Conservation (phyloP, 2,329 filamentous ascomycete species). For the Bimuria novae-zelandiae region DNA sequence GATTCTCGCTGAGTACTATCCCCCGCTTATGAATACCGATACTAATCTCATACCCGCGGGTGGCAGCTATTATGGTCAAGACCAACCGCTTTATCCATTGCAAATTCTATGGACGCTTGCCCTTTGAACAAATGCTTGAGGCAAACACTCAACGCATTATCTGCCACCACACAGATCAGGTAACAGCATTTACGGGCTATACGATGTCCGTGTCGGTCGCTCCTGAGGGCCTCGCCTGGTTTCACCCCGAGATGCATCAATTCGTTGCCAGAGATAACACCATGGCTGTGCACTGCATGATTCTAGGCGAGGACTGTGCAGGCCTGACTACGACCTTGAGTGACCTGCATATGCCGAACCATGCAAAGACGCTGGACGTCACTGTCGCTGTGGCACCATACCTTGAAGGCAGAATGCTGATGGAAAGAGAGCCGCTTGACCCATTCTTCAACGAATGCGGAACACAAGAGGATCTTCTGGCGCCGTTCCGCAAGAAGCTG, state of each 20-base stretch:
- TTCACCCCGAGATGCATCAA: not conserved
- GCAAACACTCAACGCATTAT: not conserved
- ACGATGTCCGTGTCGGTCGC: not conserved
- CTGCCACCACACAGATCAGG: not conserved
- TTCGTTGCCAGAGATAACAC: not conserved
- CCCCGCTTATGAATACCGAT: too few relatives aligned
- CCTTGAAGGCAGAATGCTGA: not conserved
- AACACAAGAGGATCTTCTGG: not conserved
- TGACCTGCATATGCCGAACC: not conserved
- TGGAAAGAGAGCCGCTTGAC: not conserved
- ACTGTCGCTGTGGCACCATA: not conserved
- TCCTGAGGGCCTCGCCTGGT: not conserved
- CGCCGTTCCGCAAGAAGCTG: not conserved
- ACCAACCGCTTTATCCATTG: slow-evolving; percentile 1
- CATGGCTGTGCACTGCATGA: not conserved
- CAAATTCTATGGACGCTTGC: not conserved
- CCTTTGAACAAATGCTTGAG: not conserved
- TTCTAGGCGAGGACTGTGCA: not conserved
- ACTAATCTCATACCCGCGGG: too few relatives aligned
- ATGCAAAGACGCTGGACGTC: not conserved
- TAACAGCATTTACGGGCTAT: not conserved
- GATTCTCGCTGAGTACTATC: too few relatives aligned
- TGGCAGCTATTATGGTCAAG: not conserved
- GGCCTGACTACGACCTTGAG: not conserved
- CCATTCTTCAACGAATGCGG: not conserved